A percentile compares a stretch with the other conserved stretches of the same genome.
These are phyloP conservation scores for Kodamaea kakaduensis DNA, from an alignment of 805 yeast genomes.

Conservation along the genomic window DNA sequence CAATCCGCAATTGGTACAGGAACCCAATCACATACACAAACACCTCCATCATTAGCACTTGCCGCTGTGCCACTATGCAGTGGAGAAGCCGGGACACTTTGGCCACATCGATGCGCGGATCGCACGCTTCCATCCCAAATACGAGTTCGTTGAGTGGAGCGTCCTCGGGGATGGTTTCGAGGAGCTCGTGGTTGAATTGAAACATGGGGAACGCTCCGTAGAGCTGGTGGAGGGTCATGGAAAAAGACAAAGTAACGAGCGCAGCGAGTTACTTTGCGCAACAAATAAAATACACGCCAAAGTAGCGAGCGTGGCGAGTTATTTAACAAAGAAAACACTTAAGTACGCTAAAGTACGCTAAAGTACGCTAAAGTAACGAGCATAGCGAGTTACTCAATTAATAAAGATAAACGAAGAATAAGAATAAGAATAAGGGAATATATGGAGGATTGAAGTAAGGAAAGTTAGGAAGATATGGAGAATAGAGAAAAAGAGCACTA, in stretches of 20 bases:
- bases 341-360: too few relatives aligned
- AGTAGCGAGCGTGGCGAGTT: too few relatives aligned
- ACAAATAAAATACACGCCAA: too few relatives aligned
- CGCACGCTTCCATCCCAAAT: constrained; percentile 22
- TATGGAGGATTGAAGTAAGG: background rate
- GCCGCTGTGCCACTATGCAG: constrained; percentile 1
- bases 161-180: constrained; percentile 20
- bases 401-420: constrained; percentile 1
- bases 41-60: constrained; percentile 1
- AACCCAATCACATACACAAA: constrained; percentile 16
- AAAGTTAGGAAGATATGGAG: background rate
- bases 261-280: too few relatives aligned
- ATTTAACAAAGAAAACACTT: too few relatives aligned
- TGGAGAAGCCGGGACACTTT: constrained; percentile 12
- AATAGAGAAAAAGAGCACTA: too few relatives aligned
- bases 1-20: constrained; percentile 23
- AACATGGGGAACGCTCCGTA: constrained; percentile 19
- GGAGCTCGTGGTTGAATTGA: constrained; percentile 24
- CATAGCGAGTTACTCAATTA: too few relatives aligned
- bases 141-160: constrained; percentile 13
- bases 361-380: too few relatives aligned
- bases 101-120: constrained; percentile 18
- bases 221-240: background rate
- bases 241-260: background rate
- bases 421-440: too few relatives aligned